These are phyloP conservation scores for Suillus fuscotomentosus DNA, from an alignment of 768 basidiomycete species.

Conservation along the genomic window DNA sequence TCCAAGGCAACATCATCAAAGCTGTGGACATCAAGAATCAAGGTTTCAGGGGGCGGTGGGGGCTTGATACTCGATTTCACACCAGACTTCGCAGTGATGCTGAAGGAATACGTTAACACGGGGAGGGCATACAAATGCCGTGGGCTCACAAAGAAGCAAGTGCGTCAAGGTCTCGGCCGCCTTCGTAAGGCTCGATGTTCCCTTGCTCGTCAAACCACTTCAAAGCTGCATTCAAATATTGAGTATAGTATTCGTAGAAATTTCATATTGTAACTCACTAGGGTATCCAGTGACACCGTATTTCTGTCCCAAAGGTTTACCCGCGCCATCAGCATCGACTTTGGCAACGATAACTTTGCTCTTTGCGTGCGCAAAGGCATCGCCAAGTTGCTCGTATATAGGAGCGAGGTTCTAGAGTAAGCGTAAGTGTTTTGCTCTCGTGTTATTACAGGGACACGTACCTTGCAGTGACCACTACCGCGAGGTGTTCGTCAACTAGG, in stretches of 20 bases:
- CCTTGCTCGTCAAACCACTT: slow-evolving; percentile 88
- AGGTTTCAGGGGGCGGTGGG: slow-evolving; percentile 71
- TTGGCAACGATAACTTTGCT: slow-evolving; percentile 89
- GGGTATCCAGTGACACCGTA: slow-evolving; percentile 85
- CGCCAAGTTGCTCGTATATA: slow-evolving; percentile 82
- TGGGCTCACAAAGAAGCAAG: slow-evolving; percentile 68
- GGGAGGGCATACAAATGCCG: not conserved
- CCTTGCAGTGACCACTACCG: slow-evolving; percentile 84
- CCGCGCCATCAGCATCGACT: slow-evolving; percentile 88
- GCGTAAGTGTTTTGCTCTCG: not conserved
- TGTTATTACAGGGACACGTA: slow-evolving; percentile 27
- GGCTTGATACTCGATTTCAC: slow-evolving; percentile 88
- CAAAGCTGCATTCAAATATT: slow-evolving; percentile 52
- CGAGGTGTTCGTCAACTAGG: not conserved
- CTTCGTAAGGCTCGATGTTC: slow-evolving; percentile 64
- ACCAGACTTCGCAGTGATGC: slow-evolving; percentile 71
- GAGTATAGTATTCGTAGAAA: slow-evolving; percentile 1
- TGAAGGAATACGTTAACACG: slow-evolving; percentile 27
- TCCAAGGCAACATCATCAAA: slow-evolving; percentile 78
- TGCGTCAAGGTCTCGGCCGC: slow-evolving; percentile 78
- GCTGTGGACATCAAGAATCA: slow-evolving; percentile 64
- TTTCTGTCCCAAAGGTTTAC: slow-evolving; percentile 71
- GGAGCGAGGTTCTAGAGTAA: slow-evolving; percentile 79
- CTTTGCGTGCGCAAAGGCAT: slow-evolving; percentile 76
- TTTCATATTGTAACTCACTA: slow-evolving; percentile 48